Evolutionary conservation across 345 rosid species (phyloP).

Genomic region (Anastatica hierochuntica): DNA sequence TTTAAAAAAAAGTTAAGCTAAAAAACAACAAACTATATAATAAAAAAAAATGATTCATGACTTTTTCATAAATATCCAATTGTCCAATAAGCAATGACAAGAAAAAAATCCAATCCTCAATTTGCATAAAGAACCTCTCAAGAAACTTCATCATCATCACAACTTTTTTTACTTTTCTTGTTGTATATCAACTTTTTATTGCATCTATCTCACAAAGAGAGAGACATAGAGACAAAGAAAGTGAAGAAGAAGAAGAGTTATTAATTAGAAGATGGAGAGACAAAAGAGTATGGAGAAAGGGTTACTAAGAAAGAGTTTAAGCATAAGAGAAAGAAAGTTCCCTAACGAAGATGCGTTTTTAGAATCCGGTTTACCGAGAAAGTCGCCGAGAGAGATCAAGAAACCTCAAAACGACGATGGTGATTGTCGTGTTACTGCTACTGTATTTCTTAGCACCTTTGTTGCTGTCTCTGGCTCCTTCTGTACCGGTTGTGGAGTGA

Average conservation of each 20-base stretch:
- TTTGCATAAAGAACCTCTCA: background rate
- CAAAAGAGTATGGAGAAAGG: slow-evolving; percentile 26
- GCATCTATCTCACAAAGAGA: background rate
- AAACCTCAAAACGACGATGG: slow-evolving; percentile 19
- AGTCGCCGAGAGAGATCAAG: slow-evolving; percentile 16
- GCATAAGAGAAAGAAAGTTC: slow-evolving; percentile 18
- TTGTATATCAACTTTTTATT: background rate
- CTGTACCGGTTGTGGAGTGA: slow-evolving; percentile 37
- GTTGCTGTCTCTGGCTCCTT: slow-evolving; percentile 41
- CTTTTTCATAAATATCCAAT: slow-evolving; percentile 2
- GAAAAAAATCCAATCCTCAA: background rate
- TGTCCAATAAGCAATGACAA: background rate
- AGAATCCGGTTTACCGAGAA: slow-evolving; percentile 8
- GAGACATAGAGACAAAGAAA: no score
- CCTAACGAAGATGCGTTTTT: slow-evolving; percentile 16
- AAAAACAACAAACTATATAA: no score
- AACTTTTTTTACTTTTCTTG: background rate
- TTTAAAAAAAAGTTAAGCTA: background rate
- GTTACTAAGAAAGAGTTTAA: slow-evolving; percentile 23
- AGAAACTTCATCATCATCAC: background rate
- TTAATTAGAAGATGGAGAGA: background rate
- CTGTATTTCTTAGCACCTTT: slow-evolving; percentile 34
- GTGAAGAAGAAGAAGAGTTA: no score
- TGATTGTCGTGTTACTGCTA: slow-evolving; percentile 23
- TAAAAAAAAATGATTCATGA: no score